A percentile compares a stretch with the other conserved stretches of the same genome.
These are phyloP conservation scores for Elsinoe australis DNA, from an alignment of 2,329 filamentous ascomycete species.

Conservation along the genomic window DNA sequence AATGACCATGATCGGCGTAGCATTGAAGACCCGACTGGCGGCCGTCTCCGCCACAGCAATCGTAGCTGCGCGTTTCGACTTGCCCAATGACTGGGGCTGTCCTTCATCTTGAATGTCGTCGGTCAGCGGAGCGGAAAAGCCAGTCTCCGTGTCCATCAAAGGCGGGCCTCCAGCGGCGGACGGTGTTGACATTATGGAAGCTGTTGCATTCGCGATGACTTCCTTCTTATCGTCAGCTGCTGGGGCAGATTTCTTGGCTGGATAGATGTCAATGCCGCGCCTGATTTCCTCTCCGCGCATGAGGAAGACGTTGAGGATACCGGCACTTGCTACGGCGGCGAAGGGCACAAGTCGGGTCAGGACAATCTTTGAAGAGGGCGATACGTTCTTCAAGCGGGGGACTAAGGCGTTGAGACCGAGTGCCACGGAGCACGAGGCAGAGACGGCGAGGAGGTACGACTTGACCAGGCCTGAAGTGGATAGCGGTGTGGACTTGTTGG, in stretches of 20 bases:
- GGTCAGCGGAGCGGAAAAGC: not conserved
- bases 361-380: constrained; percentile 65
- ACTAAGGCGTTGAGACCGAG: constrained; percentile 86
- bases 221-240: constrained; percentile 48
- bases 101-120: constrained; percentile 16
- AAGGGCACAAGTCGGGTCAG: constrained; percentile 89
- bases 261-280: constrained; percentile 85
- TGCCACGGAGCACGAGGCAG: constrained; percentile 87
- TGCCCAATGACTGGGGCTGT: constrained; percentile 57
- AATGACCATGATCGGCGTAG: constrained; percentile 93
- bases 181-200: constrained; percentile 1
- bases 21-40: constrained; percentile 82
- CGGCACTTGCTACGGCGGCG: constrained; percentile 85
- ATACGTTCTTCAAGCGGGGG: constrained; percentile 68
- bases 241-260: constrained; percentile 59
- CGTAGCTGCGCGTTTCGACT: constrained; percentile 78
- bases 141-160: constrained; percentile 39
- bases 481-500: constrained; percentile 92
- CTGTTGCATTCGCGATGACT: constrained; percentile 20
- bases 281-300: constrained; percentile 97
- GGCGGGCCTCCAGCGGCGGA: constrained; percentile 34
- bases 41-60: constrained; percentile 91
- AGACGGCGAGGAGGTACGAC: constrained; percentile 86
- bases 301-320: constrained; percentile 88
- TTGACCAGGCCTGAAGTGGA: constrained; percentile 72